These are phyloP conservation scores for Ganoderma leucocontextum DNA, from an alignment of 1,284 basidiomycete species.

Conservation along the genomic window DNA sequence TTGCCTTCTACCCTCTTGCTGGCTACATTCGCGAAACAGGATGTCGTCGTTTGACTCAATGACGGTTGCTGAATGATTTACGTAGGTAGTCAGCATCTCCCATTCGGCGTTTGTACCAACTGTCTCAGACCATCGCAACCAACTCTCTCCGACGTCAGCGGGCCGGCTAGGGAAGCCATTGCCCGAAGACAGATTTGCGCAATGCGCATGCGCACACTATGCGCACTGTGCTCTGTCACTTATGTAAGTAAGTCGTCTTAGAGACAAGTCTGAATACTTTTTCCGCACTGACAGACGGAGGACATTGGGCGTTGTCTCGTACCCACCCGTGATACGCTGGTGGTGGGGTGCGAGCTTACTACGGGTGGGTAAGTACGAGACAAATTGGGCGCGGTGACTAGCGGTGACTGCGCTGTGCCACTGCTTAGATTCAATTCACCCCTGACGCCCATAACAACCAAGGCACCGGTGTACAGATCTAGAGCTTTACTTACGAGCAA, in stretches of 20 bases:
- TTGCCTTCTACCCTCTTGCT: not conserved
- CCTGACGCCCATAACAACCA: not conserved
- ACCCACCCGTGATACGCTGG: no score
- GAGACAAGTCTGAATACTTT: constrained; percentile 1
- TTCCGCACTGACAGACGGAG: not conserved
- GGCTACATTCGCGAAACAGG: not conserved
- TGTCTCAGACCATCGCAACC: constrained; percentile 3
- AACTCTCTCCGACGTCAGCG: constrained; percentile 2
- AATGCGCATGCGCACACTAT: no score
- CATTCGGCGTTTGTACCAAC: not conserved
- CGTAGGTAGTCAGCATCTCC: not conserved
- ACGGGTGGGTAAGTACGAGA: no score
- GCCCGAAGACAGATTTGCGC: not conserved
- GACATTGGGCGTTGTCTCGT: constrained; percentile 1
- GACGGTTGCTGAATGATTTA: not conserved
- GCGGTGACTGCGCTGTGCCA: no score
- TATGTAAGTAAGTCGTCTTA: not conserved
- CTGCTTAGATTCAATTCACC: not conserved
- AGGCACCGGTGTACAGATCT: not conserved
- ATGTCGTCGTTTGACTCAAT: not conserved
- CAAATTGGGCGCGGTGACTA: no score
- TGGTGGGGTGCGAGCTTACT: no score
- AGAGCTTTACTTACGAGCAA: not conserved
- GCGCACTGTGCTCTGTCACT: not conserved
- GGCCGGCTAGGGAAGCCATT: not conserved